Conservation (phyloP, 345 rosid species). For the Draba incana region DNA sequence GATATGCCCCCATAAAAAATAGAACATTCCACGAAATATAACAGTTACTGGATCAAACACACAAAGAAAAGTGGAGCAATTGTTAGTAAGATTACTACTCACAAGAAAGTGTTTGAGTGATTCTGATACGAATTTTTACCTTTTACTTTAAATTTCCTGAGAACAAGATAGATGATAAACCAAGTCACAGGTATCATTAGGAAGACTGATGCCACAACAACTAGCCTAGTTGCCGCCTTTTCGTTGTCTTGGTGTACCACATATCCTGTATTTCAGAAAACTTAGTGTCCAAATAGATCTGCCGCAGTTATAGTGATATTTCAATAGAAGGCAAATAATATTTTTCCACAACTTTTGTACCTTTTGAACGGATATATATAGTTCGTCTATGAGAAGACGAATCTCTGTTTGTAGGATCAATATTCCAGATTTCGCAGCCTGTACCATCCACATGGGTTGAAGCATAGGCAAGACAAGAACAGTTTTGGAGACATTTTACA, state of each 20-base stretch:
- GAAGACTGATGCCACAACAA: slow-evolving; percentile 33
- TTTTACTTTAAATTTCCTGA: slow-evolving; percentile 32
- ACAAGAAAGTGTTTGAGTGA: background rate
- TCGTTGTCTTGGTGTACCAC: background rate
- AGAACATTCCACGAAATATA: slow-evolving; percentile 19
- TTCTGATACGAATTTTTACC: slow-evolving; percentile 5
- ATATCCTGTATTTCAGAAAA: slow-evolving; percentile 22
- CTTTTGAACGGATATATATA: slow-evolving; percentile 15
- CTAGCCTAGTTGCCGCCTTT: slow-evolving; percentile 34
- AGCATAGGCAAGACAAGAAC: slow-evolving; percentile 53
- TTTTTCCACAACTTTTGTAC: background rate
- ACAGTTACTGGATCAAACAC: slow-evolving; percentile 31
- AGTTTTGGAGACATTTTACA: slow-evolving; percentile 38
- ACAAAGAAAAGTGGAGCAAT: background rate
- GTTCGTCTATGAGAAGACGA: slow-evolving; percentile 20
- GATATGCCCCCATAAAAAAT: slow-evolving; percentile 16
- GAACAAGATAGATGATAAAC: slow-evolving; percentile 24
- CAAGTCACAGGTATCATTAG: slow-evolving; percentile 31
- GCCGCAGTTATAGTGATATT: slow-evolving; percentile 5
- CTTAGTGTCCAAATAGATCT: background rate
- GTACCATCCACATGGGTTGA: slow-evolving; percentile 39
- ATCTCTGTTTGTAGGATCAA: background rate
- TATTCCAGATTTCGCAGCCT: slow-evolving; percentile 50
- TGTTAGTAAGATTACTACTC: slow-evolving; percentile 13
- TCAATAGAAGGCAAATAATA: background rate